Base-by-base conservation (phyloP, 352 stramenopile species). In the Pythium dissimile region DNA sequence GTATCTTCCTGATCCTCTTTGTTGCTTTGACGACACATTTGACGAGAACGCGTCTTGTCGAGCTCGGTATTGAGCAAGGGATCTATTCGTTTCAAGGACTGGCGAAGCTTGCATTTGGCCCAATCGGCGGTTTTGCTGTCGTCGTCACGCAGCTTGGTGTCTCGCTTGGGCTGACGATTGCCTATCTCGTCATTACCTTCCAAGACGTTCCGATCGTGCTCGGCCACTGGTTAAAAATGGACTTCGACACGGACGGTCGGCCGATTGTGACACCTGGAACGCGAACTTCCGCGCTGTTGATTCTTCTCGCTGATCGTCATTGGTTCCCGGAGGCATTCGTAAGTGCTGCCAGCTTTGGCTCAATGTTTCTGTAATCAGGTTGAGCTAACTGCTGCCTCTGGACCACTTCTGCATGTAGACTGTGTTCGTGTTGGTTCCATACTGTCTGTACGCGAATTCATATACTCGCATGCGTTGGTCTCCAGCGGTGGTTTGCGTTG, bases 41-140 rank as follows among this genome's bases (percentile, higher is more conserved):
- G 0, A 53, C 66, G 11, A 64, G 62, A 34, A 59, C 75, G 12
- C 54, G 68, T 21, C 66, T 85, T 24, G 60, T 85, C 11, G 67
- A 80, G 30, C 38, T 85, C 21, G 68, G 75, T 1, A 72, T 83
- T 7, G 65, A 67, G 2, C 62, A 83, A 23, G 75, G 75, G 16
- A 67, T 80, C 34, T 85, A 85, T 61, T 85, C 75, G 23, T 52
- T 85, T 13, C 75, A 80, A 39, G 72, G 75, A 31, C 55, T 85
- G 24, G 75, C 66, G 1, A 69, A 69, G 34, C 59, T 81, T 43
- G 72, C 72, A 24, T 80, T 83, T 38, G 75, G 72, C 1, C 27
- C 18, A 1, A 38, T 63, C 31, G 72, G 71, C 16, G 65, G 62
- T 21, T 63, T 72, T 35, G 32, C 53, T 5, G 71, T 77, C 16